These are phyloP conservation scores for Eucalyptus sideroxylon DNA, from an alignment of 345 rosid genomes.

Conservation along the genomic window DNA sequence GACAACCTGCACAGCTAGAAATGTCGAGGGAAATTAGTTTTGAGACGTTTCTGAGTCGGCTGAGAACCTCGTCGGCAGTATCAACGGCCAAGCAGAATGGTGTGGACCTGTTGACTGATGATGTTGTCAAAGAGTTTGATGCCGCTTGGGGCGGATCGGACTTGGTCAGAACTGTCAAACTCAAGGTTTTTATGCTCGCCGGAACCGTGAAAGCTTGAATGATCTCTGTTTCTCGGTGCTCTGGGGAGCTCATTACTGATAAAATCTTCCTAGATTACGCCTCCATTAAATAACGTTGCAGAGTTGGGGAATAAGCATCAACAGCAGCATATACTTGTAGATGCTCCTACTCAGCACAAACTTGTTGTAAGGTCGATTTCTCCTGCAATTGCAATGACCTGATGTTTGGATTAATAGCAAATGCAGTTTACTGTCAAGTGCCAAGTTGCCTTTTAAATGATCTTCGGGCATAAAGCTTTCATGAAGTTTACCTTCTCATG, in stretches of 20 bases:
- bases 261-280: background rate
- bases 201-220: conserved; percentile 21
- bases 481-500: background rate
- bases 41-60: conserved; percentile 17
- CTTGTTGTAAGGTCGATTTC: background rate
- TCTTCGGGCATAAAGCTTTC: background rate
- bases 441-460: background rate
- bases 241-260: background rate
- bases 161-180: conserved; percentile 23
- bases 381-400: background rate
- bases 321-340: background rate
- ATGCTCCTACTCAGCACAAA: background rate
- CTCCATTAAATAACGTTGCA: background rate
- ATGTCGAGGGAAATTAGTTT: conserved; percentile 32
- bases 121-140: conserved; percentile 37
- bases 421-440: background rate
- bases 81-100: conserved; percentile 39
- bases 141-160: conserved; percentile 55
- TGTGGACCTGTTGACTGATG: conserved; percentile 47
- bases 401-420: background rate
- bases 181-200: conserved; percentile 51
- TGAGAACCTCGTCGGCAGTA: conserved; percentile 35
- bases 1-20: conserved; percentile 35
- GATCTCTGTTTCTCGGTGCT: background rate
- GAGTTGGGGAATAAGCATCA: background rate